These are phyloP conservation scores for Balamuthia mandrillaris DNA, from an alignment of 208 protist species.

Conservation along the genomic window DNA sequence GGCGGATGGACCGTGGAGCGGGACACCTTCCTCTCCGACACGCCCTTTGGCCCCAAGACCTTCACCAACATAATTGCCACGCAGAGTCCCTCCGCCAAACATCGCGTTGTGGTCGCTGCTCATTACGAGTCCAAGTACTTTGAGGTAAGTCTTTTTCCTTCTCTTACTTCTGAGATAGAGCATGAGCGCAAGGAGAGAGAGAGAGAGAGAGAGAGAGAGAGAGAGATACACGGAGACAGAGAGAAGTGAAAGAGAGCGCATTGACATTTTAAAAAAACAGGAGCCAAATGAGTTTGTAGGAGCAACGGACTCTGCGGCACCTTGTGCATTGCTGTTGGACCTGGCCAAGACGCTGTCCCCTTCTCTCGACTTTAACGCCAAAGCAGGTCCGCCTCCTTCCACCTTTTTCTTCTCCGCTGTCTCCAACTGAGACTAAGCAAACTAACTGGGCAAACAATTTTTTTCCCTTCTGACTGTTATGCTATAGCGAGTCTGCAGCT, in stretches of 20 bases:
- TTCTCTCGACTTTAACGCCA: not conserved
- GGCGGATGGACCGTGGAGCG: constrained; percentile 39
- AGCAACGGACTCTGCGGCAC: constrained; percentile 81
- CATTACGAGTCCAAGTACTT: constrained; percentile 85
- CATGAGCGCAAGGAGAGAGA: not conserved
- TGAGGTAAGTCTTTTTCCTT: not conserved
- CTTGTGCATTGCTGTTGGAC: constrained; percentile 75
- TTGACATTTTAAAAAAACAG: not conserved
- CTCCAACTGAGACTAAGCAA: no score
- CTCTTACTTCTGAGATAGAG: not conserved
- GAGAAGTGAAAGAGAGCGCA: no score
- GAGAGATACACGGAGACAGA: no score
- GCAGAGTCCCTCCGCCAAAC: not conserved
- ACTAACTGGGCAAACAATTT: not conserved
- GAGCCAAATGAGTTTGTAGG: constrained; percentile 74
- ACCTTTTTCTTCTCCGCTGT: no score
- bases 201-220: no score
- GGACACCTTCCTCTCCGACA: constrained; percentile 32
- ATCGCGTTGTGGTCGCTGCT: constrained; percentile 77
- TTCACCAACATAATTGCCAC: constrained; percentile 59
- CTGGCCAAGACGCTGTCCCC: constrained; percentile 52
- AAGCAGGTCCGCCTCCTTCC: no score
- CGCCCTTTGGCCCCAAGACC: constrained; percentile 35
- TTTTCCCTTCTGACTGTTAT: not conserved
- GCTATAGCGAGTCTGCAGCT: constrained; percentile 63